These are phyloP conservation scores for Ceriops tagal DNA, from an alignment of 345 rosid genomes.

Conservation along the genomic window DNA sequence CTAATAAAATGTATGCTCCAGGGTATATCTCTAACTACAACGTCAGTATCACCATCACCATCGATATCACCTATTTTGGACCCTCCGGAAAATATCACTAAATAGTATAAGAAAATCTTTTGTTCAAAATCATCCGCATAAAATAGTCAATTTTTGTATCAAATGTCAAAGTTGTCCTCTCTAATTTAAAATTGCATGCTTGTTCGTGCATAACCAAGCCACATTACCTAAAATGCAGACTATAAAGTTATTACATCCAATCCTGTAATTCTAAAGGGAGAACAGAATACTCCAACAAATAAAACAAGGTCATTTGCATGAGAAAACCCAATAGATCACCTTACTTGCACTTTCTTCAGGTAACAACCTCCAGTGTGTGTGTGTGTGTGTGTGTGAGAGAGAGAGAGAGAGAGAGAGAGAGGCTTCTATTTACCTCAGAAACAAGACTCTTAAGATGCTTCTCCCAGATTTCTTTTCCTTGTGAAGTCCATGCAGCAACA, in stretches of 20 bases:
- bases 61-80: conserved; percentile 90
- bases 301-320: background rate
- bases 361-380: no score
- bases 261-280: background rate
- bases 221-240: background rate
- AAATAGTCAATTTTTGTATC: background rate
- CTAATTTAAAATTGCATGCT: no score
- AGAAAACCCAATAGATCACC: no score
- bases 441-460: conserved; percentile 81
- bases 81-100: conserved; percentile 48
- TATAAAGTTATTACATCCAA: background rate
- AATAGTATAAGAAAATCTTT: background rate
- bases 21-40: conserved; percentile 83
- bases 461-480: conserved; percentile 91
- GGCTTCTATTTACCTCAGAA: conserved; percentile 60
- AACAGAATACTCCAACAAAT: background rate
- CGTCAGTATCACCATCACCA: conserved; percentile 92
- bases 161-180: no score
- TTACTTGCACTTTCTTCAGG: no score
- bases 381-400: no score
- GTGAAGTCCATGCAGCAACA: conserved; percentile 95
- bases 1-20: conserved; percentile 87
- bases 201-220: no score
- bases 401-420: no score
- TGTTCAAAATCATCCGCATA: background rate